These are phyloP conservation scores for Vickermania ingenoplastis DNA, from an alignment of 208 protist genomes.

Conservation along the genomic window DNA sequence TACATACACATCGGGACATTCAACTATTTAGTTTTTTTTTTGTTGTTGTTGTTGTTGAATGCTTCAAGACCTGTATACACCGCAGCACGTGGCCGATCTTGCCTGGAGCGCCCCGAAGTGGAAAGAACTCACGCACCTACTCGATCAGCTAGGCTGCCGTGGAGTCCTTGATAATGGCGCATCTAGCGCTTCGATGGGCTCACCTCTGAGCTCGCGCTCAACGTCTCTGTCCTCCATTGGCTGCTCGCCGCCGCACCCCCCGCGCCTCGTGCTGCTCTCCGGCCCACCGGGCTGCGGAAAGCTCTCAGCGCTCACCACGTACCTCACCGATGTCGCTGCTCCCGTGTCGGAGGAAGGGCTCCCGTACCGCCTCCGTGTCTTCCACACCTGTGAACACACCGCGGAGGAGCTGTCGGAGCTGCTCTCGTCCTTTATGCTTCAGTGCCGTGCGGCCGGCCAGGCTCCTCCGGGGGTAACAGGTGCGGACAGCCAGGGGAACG, in stretches of 20 bases:
- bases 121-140: constrained; percentile 20
- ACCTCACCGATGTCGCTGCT: constrained; percentile 17
- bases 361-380: constrained; percentile 5
- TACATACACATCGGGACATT: no score
- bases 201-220: neutral
- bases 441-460: constrained; percentile 3
- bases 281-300: constrained; percentile 75
- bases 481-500: neutral
- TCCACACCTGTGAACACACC: constrained; percentile 24
- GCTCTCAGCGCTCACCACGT: constrained; percentile 37
- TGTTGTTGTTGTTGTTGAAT: constrained; percentile 17
- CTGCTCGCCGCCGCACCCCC: constrained; percentile 1
- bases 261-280: constrained; percentile 52
- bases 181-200: neutral
- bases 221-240: neutral
- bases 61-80: constrained; percentile 64
- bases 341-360: neutral
- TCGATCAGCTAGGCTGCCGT: constrained; percentile 17
- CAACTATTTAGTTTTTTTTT: neutral
- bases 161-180: neutral
- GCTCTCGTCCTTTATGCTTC: constrained; percentile 10
- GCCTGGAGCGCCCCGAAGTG: constrained; percentile 72
- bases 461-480: neutral
- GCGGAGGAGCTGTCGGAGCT: constrained; percentile 3
- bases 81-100: constrained; percentile 24